Percentiles rank a stretch among this genome's conserved stretches.
phyloP scores from a whole-genome alignment of 1,284 basidiomycete species.

The Apiotrichum sp. region DNA sequence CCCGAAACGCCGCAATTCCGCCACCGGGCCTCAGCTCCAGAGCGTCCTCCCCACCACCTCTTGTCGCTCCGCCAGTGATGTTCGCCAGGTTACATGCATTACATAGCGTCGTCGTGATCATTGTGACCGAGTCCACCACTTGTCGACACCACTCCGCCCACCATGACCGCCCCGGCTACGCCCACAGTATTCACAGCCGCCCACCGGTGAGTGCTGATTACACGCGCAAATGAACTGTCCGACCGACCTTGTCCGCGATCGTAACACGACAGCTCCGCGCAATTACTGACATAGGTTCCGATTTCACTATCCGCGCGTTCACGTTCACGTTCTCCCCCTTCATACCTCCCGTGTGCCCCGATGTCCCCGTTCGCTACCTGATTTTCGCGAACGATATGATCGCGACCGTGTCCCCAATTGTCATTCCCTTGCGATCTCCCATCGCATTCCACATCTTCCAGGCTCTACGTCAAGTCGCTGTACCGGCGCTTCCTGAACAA shows the following conservation, averaged over 20 bases:
- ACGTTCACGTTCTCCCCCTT: no score
- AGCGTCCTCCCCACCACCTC: no score
- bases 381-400: no score
- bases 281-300: no score
- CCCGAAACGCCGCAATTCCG: no score
- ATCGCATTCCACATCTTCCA: constrained; percentile 9
- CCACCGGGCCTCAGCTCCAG: no score
- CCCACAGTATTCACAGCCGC: constrained; percentile 11
- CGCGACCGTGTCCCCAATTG: no score
- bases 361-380: no score
- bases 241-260: background rate
- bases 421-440: no score
- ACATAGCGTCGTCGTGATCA: background rate
- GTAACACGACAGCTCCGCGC: background rate
- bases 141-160: background rate
- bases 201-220: constrained; percentile 8
- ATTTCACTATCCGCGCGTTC: no score
- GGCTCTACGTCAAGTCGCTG: constrained; percentile 79
- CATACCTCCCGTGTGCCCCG: no score
- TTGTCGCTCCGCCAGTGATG: background rate
- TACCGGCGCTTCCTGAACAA: constrained; percentile 82
- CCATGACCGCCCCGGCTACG: constrained; percentile 4
- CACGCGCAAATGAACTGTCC: background rate
- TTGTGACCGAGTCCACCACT: background rate
- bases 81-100: background rate